These are phyloP conservation scores for Paecilomyces sp. DNA, from an alignment of 2,329 filamentous ascomycete genomes.

Conservation along the genomic window DNA sequence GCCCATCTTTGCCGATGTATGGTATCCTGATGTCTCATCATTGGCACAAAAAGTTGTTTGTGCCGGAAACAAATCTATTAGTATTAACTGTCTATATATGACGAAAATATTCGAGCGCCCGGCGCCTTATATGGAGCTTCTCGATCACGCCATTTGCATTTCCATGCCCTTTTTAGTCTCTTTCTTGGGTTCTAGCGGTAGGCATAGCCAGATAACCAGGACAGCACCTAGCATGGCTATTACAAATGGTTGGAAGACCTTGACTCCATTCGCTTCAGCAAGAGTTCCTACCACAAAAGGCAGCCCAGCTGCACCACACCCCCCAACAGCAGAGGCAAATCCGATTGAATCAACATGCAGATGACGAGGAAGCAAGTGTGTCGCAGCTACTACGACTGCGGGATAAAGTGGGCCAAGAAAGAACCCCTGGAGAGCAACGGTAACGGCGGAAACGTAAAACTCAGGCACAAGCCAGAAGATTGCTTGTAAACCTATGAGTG, in stretches of 20 bases:
- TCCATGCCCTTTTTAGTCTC: neutral
- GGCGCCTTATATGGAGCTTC: neutral
- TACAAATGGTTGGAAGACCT: conserved; percentile 55
- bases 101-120: neutral
- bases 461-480: conserved; percentile 76
- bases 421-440: conserved; percentile 67
- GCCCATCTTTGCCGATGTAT: too few relatives aligned
- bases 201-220: conserved; percentile 42
- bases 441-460: conserved; percentile 66
- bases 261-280: conserved; percentile 50
- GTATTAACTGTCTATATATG: neutral
- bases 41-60: too few relatives aligned
- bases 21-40: too few relatives aligned
- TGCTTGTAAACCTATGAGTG: conserved; percentile 59
- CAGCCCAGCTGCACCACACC: conserved; percentile 53
- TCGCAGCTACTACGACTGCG: conserved; percentile 63
- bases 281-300: conserved; percentile 41
- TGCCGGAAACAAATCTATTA: too few relatives aligned
- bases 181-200: conserved; percentile 13
- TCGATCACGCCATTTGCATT: neutral
- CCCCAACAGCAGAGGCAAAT: conserved; percentile 71
- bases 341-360: conserved; percentile 75
- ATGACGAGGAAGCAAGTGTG: conserved; percentile 64
- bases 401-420: conserved; percentile 76
- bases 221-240: conserved; percentile 47